phyloP scores from a whole-genome alignment of 352 stramenopile genomes.

The Saprolegnia parasitica region DNA sequence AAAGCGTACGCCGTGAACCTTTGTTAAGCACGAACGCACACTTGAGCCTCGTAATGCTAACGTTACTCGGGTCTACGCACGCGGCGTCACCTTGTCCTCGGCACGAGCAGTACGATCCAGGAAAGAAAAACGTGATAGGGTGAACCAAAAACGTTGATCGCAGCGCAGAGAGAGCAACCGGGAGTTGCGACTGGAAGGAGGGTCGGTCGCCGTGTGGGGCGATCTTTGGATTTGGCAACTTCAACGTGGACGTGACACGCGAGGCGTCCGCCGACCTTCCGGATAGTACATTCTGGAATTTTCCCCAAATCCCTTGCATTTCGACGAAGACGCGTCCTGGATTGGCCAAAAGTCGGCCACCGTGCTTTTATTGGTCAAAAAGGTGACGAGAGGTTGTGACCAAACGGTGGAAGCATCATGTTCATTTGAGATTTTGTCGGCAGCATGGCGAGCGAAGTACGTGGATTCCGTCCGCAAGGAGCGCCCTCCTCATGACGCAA shows the following conservation, averaged over 20 bases:
- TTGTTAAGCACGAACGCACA: too few species aligned
- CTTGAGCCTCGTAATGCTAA: too few species aligned
- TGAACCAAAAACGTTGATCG: too few species aligned
- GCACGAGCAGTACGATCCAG: too few species aligned
- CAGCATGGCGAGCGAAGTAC: slow-evolving; percentile 24
- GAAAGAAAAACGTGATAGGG: too few species aligned
- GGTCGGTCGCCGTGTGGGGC: too few species aligned
- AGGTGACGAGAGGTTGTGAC: neutral
- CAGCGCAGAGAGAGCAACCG: too few species aligned
- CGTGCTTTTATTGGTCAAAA: neutral
- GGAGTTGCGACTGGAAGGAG: too few species aligned
- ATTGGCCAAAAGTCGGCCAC: slow-evolving; percentile 20
- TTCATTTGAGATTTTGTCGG: slow-evolving; percentile 17
- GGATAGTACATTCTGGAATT: slow-evolving; percentile 22
- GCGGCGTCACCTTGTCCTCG: too few species aligned
- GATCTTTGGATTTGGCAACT: too few species aligned
- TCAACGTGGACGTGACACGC: neutral
- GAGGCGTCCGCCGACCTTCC: neutral
- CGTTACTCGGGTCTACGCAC: too few species aligned
- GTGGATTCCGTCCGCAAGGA: neutral
- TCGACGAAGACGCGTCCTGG: neutral
- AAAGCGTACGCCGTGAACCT: too few species aligned
- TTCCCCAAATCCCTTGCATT: neutral
- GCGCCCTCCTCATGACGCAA: neutral
- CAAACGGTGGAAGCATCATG: neutral